A percentile compares a stretch with the other conserved stretches of the same genome.
phyloP scores from a whole-genome alignment of 352 stramenopile genomes.

The Phytophthora parvispora region DNA sequence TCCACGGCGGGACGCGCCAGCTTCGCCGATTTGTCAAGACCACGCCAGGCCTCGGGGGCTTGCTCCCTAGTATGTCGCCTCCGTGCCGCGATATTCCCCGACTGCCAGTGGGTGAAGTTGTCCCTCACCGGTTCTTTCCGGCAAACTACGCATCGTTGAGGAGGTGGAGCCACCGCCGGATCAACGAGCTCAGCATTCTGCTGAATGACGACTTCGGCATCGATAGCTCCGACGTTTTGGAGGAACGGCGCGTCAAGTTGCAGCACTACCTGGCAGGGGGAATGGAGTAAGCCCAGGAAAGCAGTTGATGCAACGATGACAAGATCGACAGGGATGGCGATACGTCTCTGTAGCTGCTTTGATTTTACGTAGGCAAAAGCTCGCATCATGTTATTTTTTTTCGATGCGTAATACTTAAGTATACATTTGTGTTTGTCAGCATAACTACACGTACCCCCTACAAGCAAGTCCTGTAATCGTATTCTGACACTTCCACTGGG shows the following conservation, averaged over 20 bases:
- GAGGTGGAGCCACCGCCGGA: neutral
- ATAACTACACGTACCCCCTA: neutral
- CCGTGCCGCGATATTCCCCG: neutral
- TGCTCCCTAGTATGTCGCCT: neutral
- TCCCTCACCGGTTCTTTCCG: conserved; percentile 7
- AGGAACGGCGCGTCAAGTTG: neutral
- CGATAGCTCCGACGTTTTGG: neutral
- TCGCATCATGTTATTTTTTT: neutral
- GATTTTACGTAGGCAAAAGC: neutral
- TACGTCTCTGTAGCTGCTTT: neutral
- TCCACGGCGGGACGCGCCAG: neutral
- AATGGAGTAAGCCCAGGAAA: neutral
- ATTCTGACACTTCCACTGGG: neutral
- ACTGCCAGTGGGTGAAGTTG: conserved; percentile 2
- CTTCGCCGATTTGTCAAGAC: conserved; percentile 7
- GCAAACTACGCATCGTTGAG: neutral
- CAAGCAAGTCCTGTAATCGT: neutral
- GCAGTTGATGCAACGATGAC: neutral
- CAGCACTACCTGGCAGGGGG: neutral
- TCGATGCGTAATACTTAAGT: too few relatives aligned
- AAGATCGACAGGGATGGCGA: neutral
- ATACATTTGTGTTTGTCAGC: too few relatives aligned
- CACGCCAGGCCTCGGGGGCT: neutral
- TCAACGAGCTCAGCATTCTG: conserved; percentile 7
- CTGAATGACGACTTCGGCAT: conserved; percentile 17